Base-by-base conservation (phyloP, 2,329 filamentous ascomycete genomes). In the Fusarium camptoceras region DNA sequence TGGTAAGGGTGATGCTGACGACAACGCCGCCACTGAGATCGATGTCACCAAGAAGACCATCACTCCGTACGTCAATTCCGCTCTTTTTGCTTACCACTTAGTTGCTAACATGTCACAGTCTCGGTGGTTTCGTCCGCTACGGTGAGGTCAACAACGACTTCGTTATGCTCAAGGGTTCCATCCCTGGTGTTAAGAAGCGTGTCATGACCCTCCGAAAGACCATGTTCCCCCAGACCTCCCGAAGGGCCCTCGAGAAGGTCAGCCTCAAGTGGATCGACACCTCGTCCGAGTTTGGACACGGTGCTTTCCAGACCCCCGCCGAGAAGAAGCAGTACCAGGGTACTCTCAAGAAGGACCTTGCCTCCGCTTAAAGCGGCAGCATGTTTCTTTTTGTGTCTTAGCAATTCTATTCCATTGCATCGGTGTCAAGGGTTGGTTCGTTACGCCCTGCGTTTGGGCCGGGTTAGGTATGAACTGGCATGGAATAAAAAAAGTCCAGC, bases 261-360 rank as follows among this genome's bases (percentile, higher is more conserved):
- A 93, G 95, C 82, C 93, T 99, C 88, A 99, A 99, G 88, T 99
- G 96, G 96, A 99, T 99, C 92, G 96, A 99, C 82, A 99, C 96
- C 79, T 98, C 94, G 71, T 98, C 94, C 87, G 97, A 99, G 90
- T 99, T 99, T 85, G 96, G 96, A 86, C 96, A 99, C 88, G 96
- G 96, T 91, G 95, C 94, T 81, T 99, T 97, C 94, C 96, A 99
- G 89, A 99, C 96, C 73, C 88, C 92, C 76, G 92, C 93, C 81
- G 96, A 99, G 92, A 99, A 99, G 94, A 93, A 92, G 87, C 91
- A 94, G 83, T 96, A 94, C 89, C 84, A 97, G 86, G 96, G 96
- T 87, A 97, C 94, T 65, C 94, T 99, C 93, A 99, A 99, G 94
- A 99, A 98, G 94, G 96, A 99, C 78, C 82, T 89, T 67, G 83